Conservation (phyloP, 257 asterid genomes). For the Primulina huaijiensis region DNA sequence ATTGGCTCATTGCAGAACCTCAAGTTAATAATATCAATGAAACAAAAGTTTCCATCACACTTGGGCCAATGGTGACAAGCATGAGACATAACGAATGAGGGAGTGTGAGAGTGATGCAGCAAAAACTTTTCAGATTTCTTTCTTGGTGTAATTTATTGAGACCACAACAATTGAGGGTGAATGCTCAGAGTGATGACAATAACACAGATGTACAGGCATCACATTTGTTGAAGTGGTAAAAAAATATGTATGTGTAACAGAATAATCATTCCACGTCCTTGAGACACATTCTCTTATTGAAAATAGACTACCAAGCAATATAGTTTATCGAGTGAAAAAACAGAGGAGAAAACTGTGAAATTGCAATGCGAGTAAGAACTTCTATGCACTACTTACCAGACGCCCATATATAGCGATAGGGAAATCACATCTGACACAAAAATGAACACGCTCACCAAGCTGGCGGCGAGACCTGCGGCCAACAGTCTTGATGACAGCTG, state of each 20-base stretch:
- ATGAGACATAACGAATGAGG: neutral
- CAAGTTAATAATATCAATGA: neutral
- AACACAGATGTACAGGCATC: neutral
- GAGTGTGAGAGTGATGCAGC: neutral
- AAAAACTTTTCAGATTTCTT: neutral
- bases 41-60: neutral
- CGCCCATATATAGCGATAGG: constrained; percentile 97
- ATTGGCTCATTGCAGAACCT: neutral
- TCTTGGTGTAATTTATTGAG: neutral
- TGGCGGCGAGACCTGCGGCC: constrained; percentile 96
- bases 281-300: neutral
- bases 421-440: constrained; percentile 81
- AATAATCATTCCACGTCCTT: neutral
- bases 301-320: neutral
- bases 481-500: constrained; percentile 56
- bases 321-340: neutral
- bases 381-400: constrained; percentile 45
- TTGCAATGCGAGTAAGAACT: neutral
- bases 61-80: neutral
- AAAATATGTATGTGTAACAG: neutral
- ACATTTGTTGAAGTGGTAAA: neutral
- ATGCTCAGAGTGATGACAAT: neutral
- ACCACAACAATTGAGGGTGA: neutral
- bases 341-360: neutral
- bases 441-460: constrained; percentile 93